Conservation (phyloP, 805 yeast genomes). For the Starmerella khaoyaiensis region DNA sequence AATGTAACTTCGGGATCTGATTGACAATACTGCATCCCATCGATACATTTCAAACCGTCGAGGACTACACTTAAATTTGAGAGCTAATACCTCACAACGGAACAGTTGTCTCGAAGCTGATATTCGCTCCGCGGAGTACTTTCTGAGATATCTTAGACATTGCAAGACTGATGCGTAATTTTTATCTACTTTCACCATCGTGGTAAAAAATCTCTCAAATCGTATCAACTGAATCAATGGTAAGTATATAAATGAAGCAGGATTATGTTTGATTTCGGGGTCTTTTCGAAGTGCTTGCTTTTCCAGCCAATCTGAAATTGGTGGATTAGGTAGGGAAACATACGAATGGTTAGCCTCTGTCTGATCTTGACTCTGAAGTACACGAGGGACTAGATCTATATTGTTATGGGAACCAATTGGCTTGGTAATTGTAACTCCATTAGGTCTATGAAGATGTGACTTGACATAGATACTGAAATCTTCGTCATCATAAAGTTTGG, state of each 20-base stretch:
- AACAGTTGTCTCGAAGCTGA: no score
- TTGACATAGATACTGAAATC: slow-evolving; percentile 4
- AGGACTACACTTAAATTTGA: slow-evolving; percentile 3
- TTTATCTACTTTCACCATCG: slow-evolving; percentile 2
- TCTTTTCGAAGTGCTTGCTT: background rate
- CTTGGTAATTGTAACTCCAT: no score
- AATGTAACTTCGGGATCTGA: slow-evolving; percentile 14
- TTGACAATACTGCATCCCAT: slow-evolving; percentile 18
- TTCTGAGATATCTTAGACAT: slow-evolving; percentile 3
- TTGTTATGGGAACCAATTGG: no score
- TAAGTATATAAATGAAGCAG: slow-evolving; percentile 4
- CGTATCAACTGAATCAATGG: slow-evolving; percentile 12
- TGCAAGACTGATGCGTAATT: slow-evolving; percentile 1
- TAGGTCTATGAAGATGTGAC: no score
- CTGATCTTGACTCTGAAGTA: background rate
- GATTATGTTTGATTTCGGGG: background rate
- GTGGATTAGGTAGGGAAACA: background rate
- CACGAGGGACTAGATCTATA: no score
- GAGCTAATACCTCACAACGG: slow-evolving; percentile 2
- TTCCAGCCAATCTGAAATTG: slow-evolving; percentile 5
- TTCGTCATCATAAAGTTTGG: slow-evolving; percentile 4
- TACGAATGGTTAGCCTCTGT: background rate
- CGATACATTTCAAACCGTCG: slow-evolving; percentile 6
- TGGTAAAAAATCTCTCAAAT: slow-evolving; percentile 13
- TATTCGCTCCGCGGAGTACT: no score